Evolutionary conservation across 2,329 filamentous ascomycete genomes (phyloP).

Genomic region (Phaeoacremonium minimum): DNA sequence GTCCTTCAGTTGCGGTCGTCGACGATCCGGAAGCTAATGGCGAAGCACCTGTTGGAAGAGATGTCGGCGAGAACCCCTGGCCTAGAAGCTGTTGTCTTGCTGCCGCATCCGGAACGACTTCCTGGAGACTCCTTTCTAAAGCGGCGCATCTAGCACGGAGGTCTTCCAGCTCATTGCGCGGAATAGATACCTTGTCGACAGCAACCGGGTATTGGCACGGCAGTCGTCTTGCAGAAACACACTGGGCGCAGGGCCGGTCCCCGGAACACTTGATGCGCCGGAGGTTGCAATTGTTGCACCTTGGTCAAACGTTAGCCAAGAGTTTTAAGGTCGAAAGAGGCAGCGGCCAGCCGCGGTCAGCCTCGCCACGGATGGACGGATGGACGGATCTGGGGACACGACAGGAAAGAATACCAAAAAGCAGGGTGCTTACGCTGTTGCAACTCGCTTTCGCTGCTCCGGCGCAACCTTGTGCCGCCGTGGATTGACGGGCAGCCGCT

Average conservation of each 20-base stretch:
- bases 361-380: conserved; percentile 1
- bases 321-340: not conserved
- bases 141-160: conserved; percentile 30
- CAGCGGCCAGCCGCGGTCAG: not conserved
- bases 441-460: conserved; percentile 42
- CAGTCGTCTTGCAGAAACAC: conserved; percentile 29
- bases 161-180: conserved; percentile 34
- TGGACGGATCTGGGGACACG: conserved; percentile 1
- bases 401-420: conserved; percentile 1
- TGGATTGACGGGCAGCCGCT: conserved; percentile 45
- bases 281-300: conserved; percentile 50
- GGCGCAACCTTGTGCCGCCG: conserved; percentile 41
- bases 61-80: conserved; percentile 14
- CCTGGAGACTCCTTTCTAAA: conserved; percentile 33
- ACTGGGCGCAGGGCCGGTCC: conserved; percentile 42
- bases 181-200: conserved; percentile 37
- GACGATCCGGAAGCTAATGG: conserved; percentile 3
- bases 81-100: conserved; percentile 26
- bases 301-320: not conserved
- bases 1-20: conserved; percentile 25
- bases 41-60: conserved; percentile 12
- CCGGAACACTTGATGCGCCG: conserved; percentile 49
- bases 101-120: conserved; percentile 27
- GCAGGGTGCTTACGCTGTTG: conserved; percentile 39
- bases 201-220: conserved; percentile 42